Base-by-base conservation (phyloP, 345 rosid genomes). In the Eucalyptus guilfoylei region DNA sequence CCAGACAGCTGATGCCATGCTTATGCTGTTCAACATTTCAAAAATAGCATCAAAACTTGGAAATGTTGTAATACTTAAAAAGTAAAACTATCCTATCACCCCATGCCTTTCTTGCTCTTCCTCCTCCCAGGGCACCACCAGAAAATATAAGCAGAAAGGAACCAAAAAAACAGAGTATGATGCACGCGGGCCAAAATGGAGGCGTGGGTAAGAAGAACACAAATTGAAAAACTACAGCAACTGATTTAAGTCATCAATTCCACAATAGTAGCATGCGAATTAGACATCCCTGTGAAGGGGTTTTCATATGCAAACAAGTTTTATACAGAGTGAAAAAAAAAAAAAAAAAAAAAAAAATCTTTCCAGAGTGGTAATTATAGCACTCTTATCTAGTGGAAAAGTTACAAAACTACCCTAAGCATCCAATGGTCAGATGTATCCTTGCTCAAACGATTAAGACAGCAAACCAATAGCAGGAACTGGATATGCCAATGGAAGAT, bases 1-100 rank as follows among this genome's bases (percentile, higher is more conserved):
- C 99, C 94, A 97, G 88, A 88, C 96, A 94, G 83, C 88, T 88
- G 58, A 98, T 93, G 89, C 95, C 95, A 85, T 92, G 88, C 88
- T 94, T 92, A 88, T 92, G 97, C 99, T 97, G 95, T 47, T 32
- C 28, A 8, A 40, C 16, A 67, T 6, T 44, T 60, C 37, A 50
- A 87, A 64, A 62, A 55, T 23, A 67, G 7, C 44, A 32, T 45
- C 69, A 30, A 76, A 76, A 37, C 21, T 76, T 76, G 85, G 16
- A 76, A 76, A 76, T 76, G 85, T 23, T 37, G 85, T 21, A 21
- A 76, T 26, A 40, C 9, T n/a, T 64, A 76, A 76, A 26, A 40
- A 21, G 21, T 11, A 23, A 21, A 76, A 21, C 30, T 40, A 40
- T 76, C 30, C 15, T 40, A 40, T 76, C 30, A 23, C 85, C 47